Conservation (phyloP, 1,284 basidiomycete genomes). For the Leccinum pallidistipes region DNA sequence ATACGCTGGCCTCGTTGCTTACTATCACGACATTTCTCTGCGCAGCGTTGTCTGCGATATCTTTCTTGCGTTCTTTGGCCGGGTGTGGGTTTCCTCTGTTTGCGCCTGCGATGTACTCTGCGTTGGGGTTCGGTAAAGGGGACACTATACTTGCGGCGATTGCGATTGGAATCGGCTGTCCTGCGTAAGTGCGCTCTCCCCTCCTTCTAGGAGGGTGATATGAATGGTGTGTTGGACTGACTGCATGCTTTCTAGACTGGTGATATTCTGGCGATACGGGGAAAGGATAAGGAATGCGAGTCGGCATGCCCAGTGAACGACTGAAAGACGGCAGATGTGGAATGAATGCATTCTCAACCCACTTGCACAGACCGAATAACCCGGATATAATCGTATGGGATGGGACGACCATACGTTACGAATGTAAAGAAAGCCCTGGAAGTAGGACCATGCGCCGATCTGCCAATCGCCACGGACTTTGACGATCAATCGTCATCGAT, state of each 20-base stretch:
- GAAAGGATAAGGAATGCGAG: conserved; percentile 28
- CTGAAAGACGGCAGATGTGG: not conserved
- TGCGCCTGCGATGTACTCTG: conserved; percentile 61
- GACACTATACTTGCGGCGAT: conserved; percentile 58
- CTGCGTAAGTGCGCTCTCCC: conserved; percentile 47
- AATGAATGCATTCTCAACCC: not conserved
- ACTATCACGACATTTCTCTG: conserved; percentile 1
- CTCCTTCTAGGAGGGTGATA: not conserved
- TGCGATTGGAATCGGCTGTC: conserved; percentile 60
- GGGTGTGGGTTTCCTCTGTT: conserved; percentile 72
- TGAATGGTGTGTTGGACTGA: not conserved
- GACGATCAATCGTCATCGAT: not conserved
- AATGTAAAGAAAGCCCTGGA: not conserved
- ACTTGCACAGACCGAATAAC: not conserved
- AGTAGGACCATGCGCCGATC: not conserved
- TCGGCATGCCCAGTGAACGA: conserved; percentile 11
- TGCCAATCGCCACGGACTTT: not conserved
- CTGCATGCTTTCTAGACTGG: conserved; percentile 12
- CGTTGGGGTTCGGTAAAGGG: conserved; percentile 65
- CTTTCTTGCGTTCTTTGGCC: conserved; percentile 56
- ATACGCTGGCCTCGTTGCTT: conserved; percentile 2
- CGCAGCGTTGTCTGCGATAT: conserved; percentile 56
- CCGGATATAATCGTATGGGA: not conserved
- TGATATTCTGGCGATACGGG: conserved; percentile 29
- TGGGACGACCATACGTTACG: not conserved